Evolutionary conservation across 768 basidiomycete species (phyloP), one percentile per base, ranked within the genome.

Genomic region (Pisolithus orientalis): DNA sequence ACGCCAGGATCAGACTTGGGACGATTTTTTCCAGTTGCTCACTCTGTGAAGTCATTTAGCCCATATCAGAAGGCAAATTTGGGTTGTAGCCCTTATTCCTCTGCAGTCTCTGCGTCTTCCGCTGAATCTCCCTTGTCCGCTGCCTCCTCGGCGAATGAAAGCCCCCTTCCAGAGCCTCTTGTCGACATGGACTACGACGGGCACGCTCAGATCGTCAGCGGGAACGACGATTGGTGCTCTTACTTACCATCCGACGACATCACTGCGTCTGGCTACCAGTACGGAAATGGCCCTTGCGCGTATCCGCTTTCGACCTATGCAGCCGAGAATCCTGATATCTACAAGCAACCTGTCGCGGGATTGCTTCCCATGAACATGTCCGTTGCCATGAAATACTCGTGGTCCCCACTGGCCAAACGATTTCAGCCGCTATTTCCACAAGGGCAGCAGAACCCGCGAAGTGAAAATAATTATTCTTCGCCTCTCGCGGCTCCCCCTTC

Each of bases 51-150:
- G 37, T 52, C 65, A 14, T 65, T 62, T 58, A 57, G 53, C 25
- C 21, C 53, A 17, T 53, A 55, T 48, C 58, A 17, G 38, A 65
- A 55, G 1, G 3, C 58, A 0, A 56, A 49, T 43, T 21, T 67
- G 11, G 58, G 57, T 32, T 66, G 67, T 49, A 74, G 68, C 50
- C 70, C 73, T 28, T 69, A 72, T 51, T 66, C 70, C 48, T 67
- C 74, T 0, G 62, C 66, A 53, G 64, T 63, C 54, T 72, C 73
- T 17, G 64, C 63, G 0, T 59, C 71, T 4, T 67, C 67, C 14
- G 56, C 66, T 1, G 66, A 68, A 45, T 75, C 75, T 3, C 73
- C 74, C 28, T 65, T 70, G 50, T 75, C 75, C 6, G 70, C 34
- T 13, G 34, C 71, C 5, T 65, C 65, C 11, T 74, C 74, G 4